These are phyloP conservation scores for Chlorella sp. DNA, from an alignment of 139 green algal species.

Conservation along the genomic window DNA sequence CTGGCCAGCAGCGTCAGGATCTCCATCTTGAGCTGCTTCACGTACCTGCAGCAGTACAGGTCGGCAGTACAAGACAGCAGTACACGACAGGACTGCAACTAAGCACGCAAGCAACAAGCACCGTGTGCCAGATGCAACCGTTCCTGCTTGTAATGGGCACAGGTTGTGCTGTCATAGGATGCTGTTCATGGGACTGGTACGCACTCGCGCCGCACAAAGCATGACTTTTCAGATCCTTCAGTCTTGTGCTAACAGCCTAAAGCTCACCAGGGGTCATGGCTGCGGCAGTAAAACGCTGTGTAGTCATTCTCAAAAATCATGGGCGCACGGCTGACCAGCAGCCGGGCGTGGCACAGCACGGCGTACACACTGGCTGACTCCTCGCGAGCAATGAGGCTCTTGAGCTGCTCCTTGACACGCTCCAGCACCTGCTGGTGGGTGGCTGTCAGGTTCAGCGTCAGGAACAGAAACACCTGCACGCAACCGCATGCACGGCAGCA, in stretches of 20 bases:
- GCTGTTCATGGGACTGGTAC: too few relatives aligned
- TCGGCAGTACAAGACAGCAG: too few relatives aligned
- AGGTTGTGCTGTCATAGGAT: too few relatives aligned
- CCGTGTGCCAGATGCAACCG: too few relatives aligned
- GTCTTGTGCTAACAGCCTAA: too few relatives aligned
- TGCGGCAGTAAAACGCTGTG: slow-evolving; percentile 84
- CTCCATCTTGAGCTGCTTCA: slow-evolving; percentile 93
- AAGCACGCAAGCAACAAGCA: too few relatives aligned
- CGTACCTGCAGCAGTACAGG: too few relatives aligned
- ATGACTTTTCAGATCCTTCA: too few relatives aligned
- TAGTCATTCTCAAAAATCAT: slow-evolving; percentile 71
- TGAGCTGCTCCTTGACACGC: slow-evolving; percentile 81
- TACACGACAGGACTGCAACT: too few relatives aligned
- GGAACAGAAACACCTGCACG: slow-evolving; percentile 86
- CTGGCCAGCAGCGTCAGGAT: slow-evolving; percentile 80
- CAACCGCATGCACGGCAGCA: too few relatives aligned
- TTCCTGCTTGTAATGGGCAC: too few relatives aligned
- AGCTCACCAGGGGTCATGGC: slow-evolving; percentile 74
- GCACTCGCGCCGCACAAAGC: too few relatives aligned
- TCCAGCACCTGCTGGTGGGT: slow-evolving; percentile 92
- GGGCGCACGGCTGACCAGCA: slow-evolving; percentile 76
- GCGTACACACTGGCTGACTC: slow-evolving; percentile 72
- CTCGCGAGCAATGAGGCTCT: slow-evolving; percentile 70
- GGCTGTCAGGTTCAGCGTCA: slow-evolving; percentile 78
- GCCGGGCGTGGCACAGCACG: slow-evolving; percentile 81